Evolutionary conservation across 768 basidiomycete genomes (phyloP), one percentile per base, ranked within the genome.

Genomic region (Auriscalpium vulgare): DNA sequence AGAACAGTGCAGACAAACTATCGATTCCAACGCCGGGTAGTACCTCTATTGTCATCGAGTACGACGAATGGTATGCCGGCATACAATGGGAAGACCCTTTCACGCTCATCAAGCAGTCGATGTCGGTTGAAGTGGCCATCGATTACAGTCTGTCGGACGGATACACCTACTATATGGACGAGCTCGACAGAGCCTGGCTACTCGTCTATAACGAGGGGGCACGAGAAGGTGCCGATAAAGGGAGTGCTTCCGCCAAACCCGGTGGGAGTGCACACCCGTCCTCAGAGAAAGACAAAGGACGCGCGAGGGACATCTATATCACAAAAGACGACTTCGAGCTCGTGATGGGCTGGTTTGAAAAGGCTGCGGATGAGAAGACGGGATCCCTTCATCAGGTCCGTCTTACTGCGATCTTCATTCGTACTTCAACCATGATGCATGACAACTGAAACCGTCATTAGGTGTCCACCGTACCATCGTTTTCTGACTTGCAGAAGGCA

Each of bases 1-100:
- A 72, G 57, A 69, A 71, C 59, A 74, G 65, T 36, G 71, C 72
- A 17, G 77, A 78, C 53, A 75, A 79, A 53, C 86, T 85, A 0
- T 90, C 80, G 70, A 99, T 99, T 63, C 97, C 97, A 3, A 95
- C 89, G 2, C 95, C 97, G 0, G 92, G 94, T 67, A 89, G 89
- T 1, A 87, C 85, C 9, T 88, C 90, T 48, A 61, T 88, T 61
- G 84, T 88, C 55, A 79, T 81, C 34, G 85, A 92, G 64, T 95
- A 91, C 69, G 81, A 81, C 10, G 78, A 84, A 9, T 74, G 94
- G 36, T 97, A 97, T 64, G 82, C 83, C 10, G 56, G 78, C 11
- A 72, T 74, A 34, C 74, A 74, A 54, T 97, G 89, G 87, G 79
- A 75, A 59, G 91, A 97, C 62, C 86, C 95, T 1, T 68, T 77